Evolutionary conservation across 2,329 filamentous ascomycete genomes (phyloP).

Genomic region (Helicocarpus griseus): DNA sequence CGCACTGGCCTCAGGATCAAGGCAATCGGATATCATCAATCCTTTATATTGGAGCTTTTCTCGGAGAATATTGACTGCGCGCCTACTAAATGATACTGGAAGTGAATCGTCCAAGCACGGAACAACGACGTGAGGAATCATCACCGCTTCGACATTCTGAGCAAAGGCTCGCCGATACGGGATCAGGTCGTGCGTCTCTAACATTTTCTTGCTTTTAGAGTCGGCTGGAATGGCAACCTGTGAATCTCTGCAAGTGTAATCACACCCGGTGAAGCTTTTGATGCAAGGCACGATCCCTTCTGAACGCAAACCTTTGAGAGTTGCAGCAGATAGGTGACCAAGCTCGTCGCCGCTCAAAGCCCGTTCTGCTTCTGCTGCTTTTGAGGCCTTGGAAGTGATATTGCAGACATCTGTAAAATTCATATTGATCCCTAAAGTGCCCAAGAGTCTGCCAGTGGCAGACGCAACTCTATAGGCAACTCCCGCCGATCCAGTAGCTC

Average conservation of each 20-base stretch:
- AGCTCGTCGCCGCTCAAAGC: slow-evolving; percentile 36
- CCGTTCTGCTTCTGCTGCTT: slow-evolving; percentile 36
- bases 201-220: slow-evolving; percentile 25
- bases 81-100: slow-evolving; percentile 31
- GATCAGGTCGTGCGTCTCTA: slow-evolving; percentile 34
- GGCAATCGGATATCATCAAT: slow-evolving; percentile 36
- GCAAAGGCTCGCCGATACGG: slow-evolving; percentile 35
- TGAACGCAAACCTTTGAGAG: slow-evolving; percentile 29
- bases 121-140: slow-evolving; percentile 38
- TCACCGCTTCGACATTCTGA: slow-evolving; percentile 34
- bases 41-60: slow-evolving; percentile 36
- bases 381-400: slow-evolving; percentile 36
- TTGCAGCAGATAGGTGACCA: slow-evolving; percentile 31
- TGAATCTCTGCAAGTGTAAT: slow-evolving; percentile 36
- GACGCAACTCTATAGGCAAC: slow-evolving; percentile 27
- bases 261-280: slow-evolving; percentile 39
- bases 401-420: slow-evolving; percentile 38
- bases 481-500: slow-evolving; percentile 29
- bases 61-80: slow-evolving; percentile 30
- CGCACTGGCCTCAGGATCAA: slow-evolving; percentile 38
- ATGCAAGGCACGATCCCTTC: slow-evolving; percentile 33
- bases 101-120: slow-evolving; percentile 25
- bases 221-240: slow-evolving; percentile 35
- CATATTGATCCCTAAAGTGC: slow-evolving; percentile 36
- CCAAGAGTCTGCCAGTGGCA: slow-evolving; percentile 31